Evolutionary conservation across 1,284 basidiomycete species (phyloP), one percentile per base, ranked within the genome.

Genomic region (Heterobasidion annosum): DNA sequence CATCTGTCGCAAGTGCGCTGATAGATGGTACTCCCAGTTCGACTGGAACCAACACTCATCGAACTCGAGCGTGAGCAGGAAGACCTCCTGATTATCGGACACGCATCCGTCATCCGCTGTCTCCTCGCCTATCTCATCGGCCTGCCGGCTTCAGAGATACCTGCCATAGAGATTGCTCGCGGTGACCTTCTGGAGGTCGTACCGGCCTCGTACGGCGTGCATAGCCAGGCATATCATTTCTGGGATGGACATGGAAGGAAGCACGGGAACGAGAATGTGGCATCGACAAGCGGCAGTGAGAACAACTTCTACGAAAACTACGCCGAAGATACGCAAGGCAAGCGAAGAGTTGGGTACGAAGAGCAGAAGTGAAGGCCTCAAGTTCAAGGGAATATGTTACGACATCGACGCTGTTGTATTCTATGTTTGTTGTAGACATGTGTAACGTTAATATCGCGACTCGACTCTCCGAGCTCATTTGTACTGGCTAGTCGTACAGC

Each of bases 91-190:
- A 88, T 89, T 65, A 84, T 88, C 56, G 89, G 88, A 0, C 91
- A 93, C 66, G 93, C 94, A 6, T 96, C 92, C n/a, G 97, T 99
- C 65, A 95, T 99, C 64, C 86, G 97, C 32, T 99, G 96, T 71
- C 77, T 99, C 61, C 77, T 94, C 34, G 85, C 91, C 0, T 94
- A 93, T 68, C 83, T 94, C 58, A 93, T 97, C 61, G 96, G 97
- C 2, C 76, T 98, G 2, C 93, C 93, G n/a, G 93, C 96, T 0
- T 88, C 87, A 37, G 95, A 99, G 68, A 97, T 99, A 44, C 97
- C 96, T 0, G 92, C 91, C 1, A 95, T 99, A 55, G 94, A 98
- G 68, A 88, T 99, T 60, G 92, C 92, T 18, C 81, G 92, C 16
- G 93, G 93, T 0, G 93, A 96, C 66, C 72, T 96, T 10, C 76